Base-by-base conservation (phyloP, 108 stramenopile species). In the Nitzschia sp. region DNA sequence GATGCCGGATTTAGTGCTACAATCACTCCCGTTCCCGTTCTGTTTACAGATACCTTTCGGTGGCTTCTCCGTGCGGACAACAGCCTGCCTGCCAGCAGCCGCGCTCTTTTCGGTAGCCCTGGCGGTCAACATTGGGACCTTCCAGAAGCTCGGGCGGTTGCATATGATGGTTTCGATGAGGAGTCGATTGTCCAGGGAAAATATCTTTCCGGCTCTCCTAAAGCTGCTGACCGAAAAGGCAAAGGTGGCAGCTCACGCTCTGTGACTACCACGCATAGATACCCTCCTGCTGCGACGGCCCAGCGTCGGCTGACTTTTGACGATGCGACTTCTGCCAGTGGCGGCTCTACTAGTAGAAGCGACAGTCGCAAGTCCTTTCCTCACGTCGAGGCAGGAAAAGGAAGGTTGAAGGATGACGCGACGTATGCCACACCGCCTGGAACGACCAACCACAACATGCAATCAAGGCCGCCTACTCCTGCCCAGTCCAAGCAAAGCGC, bases 41-140 rank as follows among this genome's bases (percentile, higher is more conserved):
- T 83, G n/a, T 83, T 83, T 31, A 78, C 82, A 0, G 82, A 83
- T 41, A 56, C 66, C 1, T 83, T 83, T 67, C 77, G 82, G 26
- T 83, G 82, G 82, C n/a, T 75, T 45, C 47, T 75, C n/a, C 47
- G n/a, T 36, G 28, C 26, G 22, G 63, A 65, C 30, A 65, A 50
- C 48, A 65, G 57, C 21, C 57, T 58, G 1, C 57, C 57, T 19
- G 32, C 31, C n/a, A 58, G 57, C 57, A 58, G 57, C 21, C 57
- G 57, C 2, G 57, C 57, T 8, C n/a, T 58, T 11, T 58, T 58
- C 21, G 57, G 28, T 16, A 29, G 29, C 21, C 38, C 6, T 6
- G 38, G 13, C n/a, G 32, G n/a, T 25, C 19, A 38, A 26, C 60
- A 44, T 17, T 61, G 60, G 60, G 41, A 61, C 2, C n/a, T 61